phyloP scores from a whole-genome alignment of 176 grass and related monocot species.

The Microstegium vimineum region DNA sequence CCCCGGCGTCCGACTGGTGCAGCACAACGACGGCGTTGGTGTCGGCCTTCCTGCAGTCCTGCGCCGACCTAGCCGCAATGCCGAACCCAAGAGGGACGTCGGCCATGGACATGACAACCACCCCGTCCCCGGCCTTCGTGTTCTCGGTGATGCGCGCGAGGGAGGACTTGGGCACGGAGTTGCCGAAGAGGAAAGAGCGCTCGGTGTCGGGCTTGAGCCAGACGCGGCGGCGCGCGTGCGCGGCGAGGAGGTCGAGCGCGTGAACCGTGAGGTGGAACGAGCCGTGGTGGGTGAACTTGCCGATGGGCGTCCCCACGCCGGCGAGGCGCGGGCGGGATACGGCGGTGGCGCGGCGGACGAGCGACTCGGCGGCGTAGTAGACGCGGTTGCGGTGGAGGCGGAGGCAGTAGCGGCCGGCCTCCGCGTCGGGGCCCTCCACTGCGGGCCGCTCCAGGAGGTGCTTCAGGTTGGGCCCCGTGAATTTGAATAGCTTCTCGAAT shows the following conservation, averaged over 20 bases:
- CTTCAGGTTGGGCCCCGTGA: conserved; percentile 81
- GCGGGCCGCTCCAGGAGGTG: conserved; percentile 72
- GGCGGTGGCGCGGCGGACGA: conserved; percentile 64
- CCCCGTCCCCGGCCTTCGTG: conserved; percentile 63
- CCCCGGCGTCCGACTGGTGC: conserved; percentile 68
- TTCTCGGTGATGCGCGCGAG: conserved; percentile 90
- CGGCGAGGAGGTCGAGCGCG: conserved; percentile 78
- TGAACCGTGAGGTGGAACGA: conserved; percentile 80
- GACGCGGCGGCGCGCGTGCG: conserved; percentile 79
- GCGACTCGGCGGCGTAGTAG: conserved; percentile 71
- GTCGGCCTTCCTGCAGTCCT: conserved; percentile 84
- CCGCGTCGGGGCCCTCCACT: conserved; percentile 53
- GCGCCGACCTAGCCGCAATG: conserved; percentile 55
- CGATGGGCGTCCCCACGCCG: conserved; percentile 65
- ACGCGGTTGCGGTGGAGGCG: conserved; percentile 91
- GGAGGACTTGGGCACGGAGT: conserved; percentile 79
- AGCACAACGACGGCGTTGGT: conserved; percentile 72
- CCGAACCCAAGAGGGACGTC: conserved; percentile 85
- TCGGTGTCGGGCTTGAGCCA: conserved; percentile 88
- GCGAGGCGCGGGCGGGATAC: conserved; percentile 58
- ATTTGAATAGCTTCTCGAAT: conserved; percentile 93
- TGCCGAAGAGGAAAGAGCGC: conserved; percentile 83
- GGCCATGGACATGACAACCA: conserved; percentile 81
- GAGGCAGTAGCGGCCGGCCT: conserved; percentile 71
- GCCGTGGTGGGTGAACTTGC: conserved; percentile 84